Percentiles rank a stretch among this genome's conserved stretches.
These are phyloP conservation scores for Neofusicoccum kwambonambiense DNA, from an alignment of 2,329 filamentous ascomycete genomes.

Conservation along the genomic window DNA sequence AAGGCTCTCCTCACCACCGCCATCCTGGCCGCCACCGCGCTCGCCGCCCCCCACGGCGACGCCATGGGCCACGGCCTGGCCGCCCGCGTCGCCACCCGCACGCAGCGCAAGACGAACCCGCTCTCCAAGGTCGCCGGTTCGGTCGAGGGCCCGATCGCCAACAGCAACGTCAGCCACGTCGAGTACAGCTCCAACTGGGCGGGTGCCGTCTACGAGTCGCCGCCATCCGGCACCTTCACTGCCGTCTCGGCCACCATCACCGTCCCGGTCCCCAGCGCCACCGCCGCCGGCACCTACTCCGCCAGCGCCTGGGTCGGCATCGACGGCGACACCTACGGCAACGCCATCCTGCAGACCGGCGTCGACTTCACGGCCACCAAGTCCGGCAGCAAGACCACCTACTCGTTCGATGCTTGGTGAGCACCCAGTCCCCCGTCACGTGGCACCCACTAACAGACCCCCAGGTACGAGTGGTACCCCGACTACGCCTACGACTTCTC, in stretches of 20 bases:
- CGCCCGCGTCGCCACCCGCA: slow-evolving; percentile 34
- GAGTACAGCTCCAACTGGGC: slow-evolving; percentile 52
- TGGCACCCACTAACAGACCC: too few relatives aligned
- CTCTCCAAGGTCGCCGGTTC: slow-evolving; percentile 56
- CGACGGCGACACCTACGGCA: slow-evolving; percentile 57
- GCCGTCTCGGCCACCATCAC: slow-evolving; percentile 55
- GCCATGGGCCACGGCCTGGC: slow-evolving; percentile 31
- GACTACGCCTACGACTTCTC: slow-evolving; percentile 56
- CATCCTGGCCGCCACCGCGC: slow-evolving; percentile 42
- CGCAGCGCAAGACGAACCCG: slow-evolving; percentile 20
- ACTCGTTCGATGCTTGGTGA: slow-evolving; percentile 55
- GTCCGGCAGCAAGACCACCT: slow-evolving; percentile 30
- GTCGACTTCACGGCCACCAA: slow-evolving; percentile 52
- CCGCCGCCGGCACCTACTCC: slow-evolving; percentile 43
- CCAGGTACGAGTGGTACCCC: slow-evolving; percentile 43
- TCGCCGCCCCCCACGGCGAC: slow-evolving; percentile 45
- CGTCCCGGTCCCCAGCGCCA: slow-evolving; percentile 50
- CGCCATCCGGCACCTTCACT: slow-evolving; percentile 46
- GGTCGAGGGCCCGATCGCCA: slow-evolving; percentile 43
- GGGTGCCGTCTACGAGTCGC: slow-evolving; percentile 52
- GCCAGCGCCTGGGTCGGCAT: slow-evolving; percentile 62
- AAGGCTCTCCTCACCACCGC: neutral
- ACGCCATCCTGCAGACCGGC: slow-evolving; percentile 58
- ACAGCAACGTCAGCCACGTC: slow-evolving; percentile 52
- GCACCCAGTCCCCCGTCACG: neutral